Evolutionary conservation across 805 yeast genomes (phyloP), one percentile per base, ranked within the genome.

Genomic region (Zygotorulaspora florentina): DNA sequence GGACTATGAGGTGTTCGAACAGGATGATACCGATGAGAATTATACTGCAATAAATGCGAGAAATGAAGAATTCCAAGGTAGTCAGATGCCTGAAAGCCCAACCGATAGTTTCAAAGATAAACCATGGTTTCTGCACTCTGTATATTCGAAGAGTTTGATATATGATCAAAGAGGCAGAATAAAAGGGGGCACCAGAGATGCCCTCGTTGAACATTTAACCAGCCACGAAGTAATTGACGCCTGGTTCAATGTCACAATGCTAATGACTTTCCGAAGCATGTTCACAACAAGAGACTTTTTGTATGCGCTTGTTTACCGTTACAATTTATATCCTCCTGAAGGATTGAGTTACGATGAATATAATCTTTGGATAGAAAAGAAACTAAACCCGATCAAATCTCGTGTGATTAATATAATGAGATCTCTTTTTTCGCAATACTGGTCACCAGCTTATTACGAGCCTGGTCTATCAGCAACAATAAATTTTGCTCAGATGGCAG

Each of bases 271-370:
- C 65, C 71, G 84, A 30, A 80, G 90, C 28, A 85, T 89, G 61
- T 76, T 83, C 69, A 73, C 84, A 2, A 75, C 93, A 1, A 65
- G 74, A 8, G 85, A 82, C 42, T 69, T 90, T 30, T 68, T 86
- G 35, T 73, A 74, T 34, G 61, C 77, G 35, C 66, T 87, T 55
- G 75, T 85, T 27, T 74, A 75, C 33, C 71, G 95, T 45, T 91
- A 82, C 65, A 75, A 81, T 45, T 66, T 79, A 12, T 79, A 78
- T 51, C 93, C 96, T 17, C 96, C 96, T 0, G 96, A 87, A 57
- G 96, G 95, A 0, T 67, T 91, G 48, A 79, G 86, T 48, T 86
- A 80, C 58, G 95, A 85, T 50, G 95, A 87, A 57, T 87, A 85
- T 62, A 78, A 80, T 37, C 66, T 74, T 8, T 88, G 96, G 96